Conservation (phyloP, 1,284 basidiomycete species). For the Vanrija sp. region DNA sequence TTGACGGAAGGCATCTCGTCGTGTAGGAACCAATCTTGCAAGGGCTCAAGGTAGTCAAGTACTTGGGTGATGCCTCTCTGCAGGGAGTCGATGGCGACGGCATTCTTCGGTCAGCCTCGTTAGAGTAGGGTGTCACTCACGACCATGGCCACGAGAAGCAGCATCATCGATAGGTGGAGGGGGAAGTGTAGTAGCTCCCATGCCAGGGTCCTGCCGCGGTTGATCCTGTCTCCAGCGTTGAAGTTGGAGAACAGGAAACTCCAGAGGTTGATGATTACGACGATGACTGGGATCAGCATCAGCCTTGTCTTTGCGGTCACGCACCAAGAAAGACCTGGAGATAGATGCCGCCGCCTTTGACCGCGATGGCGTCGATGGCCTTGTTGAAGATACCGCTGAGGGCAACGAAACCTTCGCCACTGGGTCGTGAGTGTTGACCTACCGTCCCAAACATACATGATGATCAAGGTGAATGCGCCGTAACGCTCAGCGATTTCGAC, state of each 20-base stretch:
- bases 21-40: too few species aligned
- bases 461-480: constrained; percentile 31
- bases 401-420: constrained; percentile 32
- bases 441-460: constrained; percentile 18
- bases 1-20: too few species aligned
- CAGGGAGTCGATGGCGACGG: too few species aligned
- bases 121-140: background rate
- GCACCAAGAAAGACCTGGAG: constrained; percentile 18
- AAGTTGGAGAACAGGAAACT: constrained; percentile 27
- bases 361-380: constrained; percentile 24
- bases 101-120: too few species aligned
- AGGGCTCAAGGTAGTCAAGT: too few species aligned
- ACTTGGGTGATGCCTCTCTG: too few species aligned
- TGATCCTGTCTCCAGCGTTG: constrained; percentile 12
- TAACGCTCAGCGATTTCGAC: constrained; percentile 16
- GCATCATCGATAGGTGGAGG: constrained; percentile 9
- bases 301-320: background rate
- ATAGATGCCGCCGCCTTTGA: constrained; percentile 16
- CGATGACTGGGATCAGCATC: constrained; percentile 9
- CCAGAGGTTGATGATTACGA: constrained; percentile 28
- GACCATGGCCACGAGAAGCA: constrained; percentile 4
- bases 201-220: constrained; percentile 8
- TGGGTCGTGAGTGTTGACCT: background rate
- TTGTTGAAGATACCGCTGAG: constrained; percentile 21
- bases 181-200: constrained; percentile 24